These are phyloP conservation scores for Apostasia ramifera DNA, from an alignment of 106 monocot species.

Conservation along the genomic window DNA sequence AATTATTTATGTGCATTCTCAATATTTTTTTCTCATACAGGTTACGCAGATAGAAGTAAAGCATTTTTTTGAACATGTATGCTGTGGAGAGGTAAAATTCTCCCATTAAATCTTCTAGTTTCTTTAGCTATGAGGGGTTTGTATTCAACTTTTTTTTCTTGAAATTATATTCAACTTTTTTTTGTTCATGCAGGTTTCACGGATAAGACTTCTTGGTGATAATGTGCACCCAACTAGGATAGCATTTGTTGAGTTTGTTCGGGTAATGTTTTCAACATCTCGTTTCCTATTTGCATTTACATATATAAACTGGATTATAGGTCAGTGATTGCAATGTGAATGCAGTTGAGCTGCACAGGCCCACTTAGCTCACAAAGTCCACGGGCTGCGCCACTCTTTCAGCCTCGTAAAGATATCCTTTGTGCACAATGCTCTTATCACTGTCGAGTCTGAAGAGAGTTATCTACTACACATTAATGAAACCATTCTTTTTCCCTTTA, in stretches of 20 bases:
- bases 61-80: slow-evolving; percentile 26
- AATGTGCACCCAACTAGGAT: slow-evolving; percentile 50
- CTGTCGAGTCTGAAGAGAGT: no score
- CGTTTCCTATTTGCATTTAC: neutral
- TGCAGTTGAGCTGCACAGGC: no score
- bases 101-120: neutral
- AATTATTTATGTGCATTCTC: neutral
- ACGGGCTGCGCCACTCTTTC: no score
- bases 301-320: no score
- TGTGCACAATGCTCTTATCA: no score
- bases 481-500: no score
- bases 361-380: no score
- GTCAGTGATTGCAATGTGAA: no score
- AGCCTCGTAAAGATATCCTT: no score
- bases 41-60: slow-evolving; percentile 31
- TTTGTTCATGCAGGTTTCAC: slow-evolving; percentile 31
- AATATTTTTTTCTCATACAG: slow-evolving; percentile 15
- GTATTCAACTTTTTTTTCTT: neutral
- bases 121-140: neutral
- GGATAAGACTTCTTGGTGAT: slow-evolving; percentile 69
- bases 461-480: no score
- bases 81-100: slow-evolving; percentile 27
- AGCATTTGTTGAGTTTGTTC: slow-evolving; percentile 72
- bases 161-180: neutral
- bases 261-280: slow-evolving; percentile 20